phyloP scores from a whole-genome alignment of 2,329 filamentous ascomycete genomes.

The Fusarium devonianum region DNA sequence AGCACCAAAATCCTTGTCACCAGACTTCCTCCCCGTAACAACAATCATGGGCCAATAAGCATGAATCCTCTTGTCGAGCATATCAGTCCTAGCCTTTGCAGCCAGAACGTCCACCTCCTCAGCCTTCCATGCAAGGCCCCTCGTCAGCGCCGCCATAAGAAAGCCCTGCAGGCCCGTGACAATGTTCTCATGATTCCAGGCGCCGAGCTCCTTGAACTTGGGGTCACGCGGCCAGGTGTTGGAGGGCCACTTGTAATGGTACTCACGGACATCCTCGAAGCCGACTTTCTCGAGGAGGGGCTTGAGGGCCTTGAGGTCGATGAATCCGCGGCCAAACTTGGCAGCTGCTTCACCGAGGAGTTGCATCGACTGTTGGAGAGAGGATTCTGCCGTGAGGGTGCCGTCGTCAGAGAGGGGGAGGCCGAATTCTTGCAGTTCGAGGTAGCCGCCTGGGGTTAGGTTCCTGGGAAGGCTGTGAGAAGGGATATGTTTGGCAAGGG shows the following conservation, averaged over 20 bases:
- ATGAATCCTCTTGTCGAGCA: constrained; percentile 9
- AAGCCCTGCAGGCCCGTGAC: constrained; percentile 8
- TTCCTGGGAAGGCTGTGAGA: not conserved
- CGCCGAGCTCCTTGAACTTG: constrained; percentile 7
- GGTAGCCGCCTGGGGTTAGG: constrained; percentile 11
- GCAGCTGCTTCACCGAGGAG: constrained; percentile 7
- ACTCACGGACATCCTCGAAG: constrained; percentile 6
- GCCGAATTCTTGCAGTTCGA: constrained; percentile 12
- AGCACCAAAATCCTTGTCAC: not conserved
- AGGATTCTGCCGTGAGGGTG: not conserved
- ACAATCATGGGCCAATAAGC: constrained; percentile 20
- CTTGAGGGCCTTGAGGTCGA: constrained; percentile 6
- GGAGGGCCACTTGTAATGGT: constrained; percentile 9
- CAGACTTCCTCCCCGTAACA: constrained; percentile 5
- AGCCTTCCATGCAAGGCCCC: constrained; percentile 3
- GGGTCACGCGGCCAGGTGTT: constrained; percentile 13
- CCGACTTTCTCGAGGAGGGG: constrained; percentile 5
- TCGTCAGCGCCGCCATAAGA: constrained; percentile 7
- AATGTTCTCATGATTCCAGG: constrained; percentile 9
- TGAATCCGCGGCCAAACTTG: constrained; percentile 2
- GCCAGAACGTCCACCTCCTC: constrained; percentile 10
- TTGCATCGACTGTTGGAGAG: constrained; percentile 1
- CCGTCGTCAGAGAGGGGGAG: constrained; percentile 10
- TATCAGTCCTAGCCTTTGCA: constrained; percentile 1
- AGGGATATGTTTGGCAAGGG: too few species aligned